These are phyloP conservation scores for Backusella parvicylindrica DNA, from an alignment of 192 early-diverging fungal species.

Conservation along the genomic window DNA sequence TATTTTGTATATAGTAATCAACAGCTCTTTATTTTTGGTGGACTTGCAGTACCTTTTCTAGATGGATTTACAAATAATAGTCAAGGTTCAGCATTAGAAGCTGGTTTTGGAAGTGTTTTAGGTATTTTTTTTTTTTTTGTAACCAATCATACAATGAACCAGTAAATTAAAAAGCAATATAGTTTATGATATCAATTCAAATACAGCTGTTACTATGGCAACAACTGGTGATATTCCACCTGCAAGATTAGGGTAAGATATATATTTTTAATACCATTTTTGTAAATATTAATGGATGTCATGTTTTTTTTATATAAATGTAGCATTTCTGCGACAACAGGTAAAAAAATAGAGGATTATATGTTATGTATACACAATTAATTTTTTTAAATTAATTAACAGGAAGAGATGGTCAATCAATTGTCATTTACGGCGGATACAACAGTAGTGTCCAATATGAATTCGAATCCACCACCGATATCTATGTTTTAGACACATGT, in stretches of 20 bases:
- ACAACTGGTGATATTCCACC: constrained; percentile 17
- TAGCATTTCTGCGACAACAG: constrained; percentile 12
- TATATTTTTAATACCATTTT: no score
- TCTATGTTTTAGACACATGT: constrained; percentile 23
- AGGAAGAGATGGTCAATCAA: constrained; percentile 21
- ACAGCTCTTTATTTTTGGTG: constrained; percentile 15
- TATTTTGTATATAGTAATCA: constrained; percentile 6
- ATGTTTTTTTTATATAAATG: not conserved
- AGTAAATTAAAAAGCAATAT: not conserved
- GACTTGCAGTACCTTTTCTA: not conserved
- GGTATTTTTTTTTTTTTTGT: not conserved
- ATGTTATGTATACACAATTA: not conserved
- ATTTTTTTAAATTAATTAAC: not conserved
- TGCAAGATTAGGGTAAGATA: constrained; percentile 7
- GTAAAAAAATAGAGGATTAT: constrained; percentile 7
- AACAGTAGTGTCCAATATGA: not conserved
- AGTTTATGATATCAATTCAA: constrained; percentile 15
- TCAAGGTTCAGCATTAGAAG: not conserved
- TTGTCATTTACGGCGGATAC: constrained; percentile 16
- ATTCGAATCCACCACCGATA: not conserved
- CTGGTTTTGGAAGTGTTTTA: constrained; percentile 17
- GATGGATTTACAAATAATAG: not conserved
- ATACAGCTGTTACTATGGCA: constrained; percentile 5
- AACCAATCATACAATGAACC: not conserved
- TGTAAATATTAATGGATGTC: not conserved